Evolutionary conservation across 148 eudicot genomes (phyloP), one percentile per base, ranked within the genome.

Genomic region (Arctostaphylos glauca): DNA sequence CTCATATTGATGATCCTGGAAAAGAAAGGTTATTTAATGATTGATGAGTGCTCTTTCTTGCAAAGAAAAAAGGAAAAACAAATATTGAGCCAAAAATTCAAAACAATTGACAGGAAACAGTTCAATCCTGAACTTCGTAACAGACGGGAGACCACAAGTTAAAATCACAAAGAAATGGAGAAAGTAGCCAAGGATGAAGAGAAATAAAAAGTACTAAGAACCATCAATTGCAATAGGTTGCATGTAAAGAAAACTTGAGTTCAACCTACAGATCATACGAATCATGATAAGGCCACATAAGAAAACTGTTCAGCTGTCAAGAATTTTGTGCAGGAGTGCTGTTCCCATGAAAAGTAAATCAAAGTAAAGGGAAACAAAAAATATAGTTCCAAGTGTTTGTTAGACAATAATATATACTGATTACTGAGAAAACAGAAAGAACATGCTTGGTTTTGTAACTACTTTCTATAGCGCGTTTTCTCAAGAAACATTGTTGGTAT

Each of bases 1-100:
- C 90, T 96, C 99, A 81, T 94, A 96, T 81, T 96, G 99, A 89
- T 92, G 94, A 82, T 81, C 95, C 98, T 96, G 92, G 43, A 16
- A 31, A 78, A 19, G 60, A 41, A 9, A 78, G 77, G 58, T 55
- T 55, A 68, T 23, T 31, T 43, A 79, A 21, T 53, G 52, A 23
- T 6, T 77, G 16, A 54, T 68, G 47, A 3, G 58, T 23, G 1
- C 6, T 52, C 15, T 31, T 49, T 10, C 9, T 64, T 48, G 31
- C 18, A 18, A 23, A 70, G 48, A 10, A 70, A 48, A 46, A 38
- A 48, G 25, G 79, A 58, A 9, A 43, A 23, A 59, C 2, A 10
- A 44, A 14, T 25, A 46, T 31, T 41, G 70, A 6, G 13, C 67
- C 2, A 5, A 2, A n/a, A 55, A 44, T n/a, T 3, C 1, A 56